Evolutionary conservation across 2,329 filamentous ascomycete species (phyloP), one percentile per base, ranked within the genome.

Genomic region (Seiridium cupressi): DNA sequence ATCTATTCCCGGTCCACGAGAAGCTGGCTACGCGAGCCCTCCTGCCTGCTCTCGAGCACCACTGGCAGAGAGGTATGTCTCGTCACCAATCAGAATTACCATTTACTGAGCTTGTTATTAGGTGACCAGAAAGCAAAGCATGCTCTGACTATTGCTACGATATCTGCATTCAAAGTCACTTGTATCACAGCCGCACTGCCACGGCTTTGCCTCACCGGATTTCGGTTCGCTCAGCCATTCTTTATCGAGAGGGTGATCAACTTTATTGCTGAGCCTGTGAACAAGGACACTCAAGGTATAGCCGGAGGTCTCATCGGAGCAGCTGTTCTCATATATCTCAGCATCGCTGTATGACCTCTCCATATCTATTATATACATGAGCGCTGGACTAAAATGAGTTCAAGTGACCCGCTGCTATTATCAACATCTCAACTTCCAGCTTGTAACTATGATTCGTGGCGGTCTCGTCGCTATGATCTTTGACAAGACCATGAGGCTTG

Each of bases 381-480:
- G 31, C 7, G n/a, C n/a, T 49, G 51, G 1, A 57, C 62, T n/a
- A 10, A 18, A 11, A 49, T 31, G 11, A 57, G 44, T 40, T 48
- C 18, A 65, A 62, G 53, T 71, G 2, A 70, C 67, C 8, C 70
- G 65, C 59, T 67, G 68, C 44, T 35, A 42, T 26, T 34, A 34
- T 49, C 44, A 48, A 60, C 72, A 76, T 58, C 70, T 71, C 35
- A 73, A 73, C 0, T 73, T 67, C 51, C 74, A 76, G 44, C 67
- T 73, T 31, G 71, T 76, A 34, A 72, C 74, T 7, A 73, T 75
- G 69, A 67, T 71, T 38, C 72, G 76, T 31, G 75, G 70, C 1
- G 71, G 69, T 1, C 59, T 78, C 1, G 66, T 74, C 3, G 77
- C 80, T 0, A 70, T 84, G 63, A 77, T 87, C 2, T 86, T 81